phyloP scores from a whole-genome alignment of 371 early-diverging fungal genomes.

The Mortierella polycephala region DNA sequence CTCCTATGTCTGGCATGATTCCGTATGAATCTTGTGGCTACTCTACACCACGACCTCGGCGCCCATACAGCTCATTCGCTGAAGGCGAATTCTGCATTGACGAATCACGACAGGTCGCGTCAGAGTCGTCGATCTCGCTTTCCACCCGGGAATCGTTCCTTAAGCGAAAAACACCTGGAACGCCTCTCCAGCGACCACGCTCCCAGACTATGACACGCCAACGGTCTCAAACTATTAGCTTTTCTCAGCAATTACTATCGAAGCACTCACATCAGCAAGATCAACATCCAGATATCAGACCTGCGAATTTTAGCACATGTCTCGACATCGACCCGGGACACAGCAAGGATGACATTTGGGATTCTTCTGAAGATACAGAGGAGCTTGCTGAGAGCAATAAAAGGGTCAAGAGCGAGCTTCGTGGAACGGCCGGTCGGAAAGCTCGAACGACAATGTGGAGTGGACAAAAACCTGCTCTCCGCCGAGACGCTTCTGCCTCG shows the following conservation, averaged over 20 bases:
- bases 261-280: too few species aligned
- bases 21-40: neutral
- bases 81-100: neutral
- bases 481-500: conserved; percentile 3
- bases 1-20: neutral
- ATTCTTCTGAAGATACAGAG: neutral
- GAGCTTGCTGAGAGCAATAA: conserved; percentile 13
- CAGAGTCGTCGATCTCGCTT: conserved; percentile 6
- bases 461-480: neutral
- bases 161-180: conserved; percentile 11
- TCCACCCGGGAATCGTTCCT: neutral
- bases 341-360: too few species aligned
- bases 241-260: too few species aligned
- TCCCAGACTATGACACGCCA: neutral
- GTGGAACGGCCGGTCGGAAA: conserved; percentile 10
- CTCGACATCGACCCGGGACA: too few species aligned
- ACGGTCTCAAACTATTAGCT: neutral
- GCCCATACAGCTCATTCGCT: neutral
- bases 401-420: conserved; percentile 17
- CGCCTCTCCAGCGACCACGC: neutral
- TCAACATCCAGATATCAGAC: too few species aligned
- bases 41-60: neutral
- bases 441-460: conserved; percentile 1
- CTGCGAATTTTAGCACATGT: too few species aligned
- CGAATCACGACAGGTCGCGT: neutral